These are phyloP conservation scores for Botrytis deweyae DNA, from an alignment of 2,329 filamentous ascomycete genomes.

Conservation along the genomic window DNA sequence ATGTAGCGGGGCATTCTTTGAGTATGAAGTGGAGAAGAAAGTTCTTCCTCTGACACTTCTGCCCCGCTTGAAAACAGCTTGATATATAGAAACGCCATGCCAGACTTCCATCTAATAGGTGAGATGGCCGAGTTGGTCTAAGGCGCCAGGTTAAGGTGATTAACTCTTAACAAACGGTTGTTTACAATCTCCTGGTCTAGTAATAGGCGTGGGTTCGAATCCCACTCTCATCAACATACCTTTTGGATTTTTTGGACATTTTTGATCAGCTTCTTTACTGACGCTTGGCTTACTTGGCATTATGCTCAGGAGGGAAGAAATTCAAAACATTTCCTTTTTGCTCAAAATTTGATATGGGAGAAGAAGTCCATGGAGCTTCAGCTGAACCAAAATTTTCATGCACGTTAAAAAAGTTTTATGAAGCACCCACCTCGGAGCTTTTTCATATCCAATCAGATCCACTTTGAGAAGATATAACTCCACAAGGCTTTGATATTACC, in stretches of 20 bases:
- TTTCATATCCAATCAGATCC: slow-evolving; percentile 8
- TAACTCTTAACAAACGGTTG: background rate
- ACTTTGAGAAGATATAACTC: background rate
- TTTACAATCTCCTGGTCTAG: slow-evolving; percentile 14
- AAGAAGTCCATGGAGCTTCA: background rate
- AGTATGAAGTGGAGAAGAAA: background rate
- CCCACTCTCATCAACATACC: background rate
- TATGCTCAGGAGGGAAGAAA: background rate
- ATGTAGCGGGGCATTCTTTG: background rate
- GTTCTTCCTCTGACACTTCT: background rate
- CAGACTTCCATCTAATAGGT: fast-evolving
- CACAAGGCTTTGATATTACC: slow-evolving; percentile 1
- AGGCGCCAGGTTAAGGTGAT: slow-evolving; percentile 18
- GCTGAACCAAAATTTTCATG: background rate
- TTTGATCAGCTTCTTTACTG: background rate
- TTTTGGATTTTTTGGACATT: background rate
- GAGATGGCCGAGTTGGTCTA: slow-evolving; percentile 19
- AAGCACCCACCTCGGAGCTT: background rate
- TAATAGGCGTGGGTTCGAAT: slow-evolving; percentile 18
- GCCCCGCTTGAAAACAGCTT: background rate
- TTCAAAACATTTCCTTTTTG: background rate
- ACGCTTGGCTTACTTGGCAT: background rate
- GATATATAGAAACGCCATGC: fast-evolving
- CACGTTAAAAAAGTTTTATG: background rate
- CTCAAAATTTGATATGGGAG: background rate